Conservation (phyloP, 176 grass and related monocot species). For the Zizania latifolia region DNA sequence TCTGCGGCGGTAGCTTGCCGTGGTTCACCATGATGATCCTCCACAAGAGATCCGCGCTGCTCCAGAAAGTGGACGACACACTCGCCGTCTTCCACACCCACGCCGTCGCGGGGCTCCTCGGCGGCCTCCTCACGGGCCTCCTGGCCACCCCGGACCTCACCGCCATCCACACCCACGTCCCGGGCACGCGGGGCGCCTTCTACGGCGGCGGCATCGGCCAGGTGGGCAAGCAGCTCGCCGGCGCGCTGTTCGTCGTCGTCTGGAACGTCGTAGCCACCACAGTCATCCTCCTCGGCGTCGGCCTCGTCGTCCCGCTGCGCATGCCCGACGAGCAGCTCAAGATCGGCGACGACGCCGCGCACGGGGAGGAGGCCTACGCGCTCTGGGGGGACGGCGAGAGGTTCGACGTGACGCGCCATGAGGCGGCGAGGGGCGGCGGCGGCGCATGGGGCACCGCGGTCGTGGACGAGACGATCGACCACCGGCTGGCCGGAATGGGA, state of each 20-base stretch:
- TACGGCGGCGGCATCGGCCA: conserved; percentile 53
- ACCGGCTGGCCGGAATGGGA: conserved; percentile 26
- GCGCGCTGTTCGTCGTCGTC: conserved; percentile 46
- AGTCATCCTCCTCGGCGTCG: conserved; percentile 44
- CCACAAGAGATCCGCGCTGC: conserved; percentile 51
- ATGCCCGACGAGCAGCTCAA: conserved; percentile 65
- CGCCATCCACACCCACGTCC: conserved; percentile 36
- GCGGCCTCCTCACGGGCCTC: conserved; percentile 61
- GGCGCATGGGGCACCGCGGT: neutral
- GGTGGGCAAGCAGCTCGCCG: conserved; percentile 64
- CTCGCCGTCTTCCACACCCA: conserved; percentile 75
- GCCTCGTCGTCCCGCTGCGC: conserved; percentile 52
- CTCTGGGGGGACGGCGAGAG: conserved; percentile 70
- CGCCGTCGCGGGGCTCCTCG: conserved; percentile 55
- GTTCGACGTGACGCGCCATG: conserved; percentile 49
- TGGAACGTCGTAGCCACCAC: conserved; percentile 67
- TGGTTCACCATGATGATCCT: conserved; percentile 84
- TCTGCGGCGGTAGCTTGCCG: conserved; percentile 43
- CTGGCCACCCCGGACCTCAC: conserved; percentile 58
- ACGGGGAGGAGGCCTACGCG: conserved; percentile 79
- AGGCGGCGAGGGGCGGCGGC: conserved; percentile 10
- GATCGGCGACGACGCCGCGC: conserved; percentile 61
- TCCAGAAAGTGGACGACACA: conserved; percentile 73
- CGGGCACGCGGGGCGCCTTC: conserved; percentile 43
- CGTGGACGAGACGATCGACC: conserved; percentile 30